phyloP scores from a whole-genome alignment of 306 rosid genomes.

The Alnus glutinosa region DNA sequence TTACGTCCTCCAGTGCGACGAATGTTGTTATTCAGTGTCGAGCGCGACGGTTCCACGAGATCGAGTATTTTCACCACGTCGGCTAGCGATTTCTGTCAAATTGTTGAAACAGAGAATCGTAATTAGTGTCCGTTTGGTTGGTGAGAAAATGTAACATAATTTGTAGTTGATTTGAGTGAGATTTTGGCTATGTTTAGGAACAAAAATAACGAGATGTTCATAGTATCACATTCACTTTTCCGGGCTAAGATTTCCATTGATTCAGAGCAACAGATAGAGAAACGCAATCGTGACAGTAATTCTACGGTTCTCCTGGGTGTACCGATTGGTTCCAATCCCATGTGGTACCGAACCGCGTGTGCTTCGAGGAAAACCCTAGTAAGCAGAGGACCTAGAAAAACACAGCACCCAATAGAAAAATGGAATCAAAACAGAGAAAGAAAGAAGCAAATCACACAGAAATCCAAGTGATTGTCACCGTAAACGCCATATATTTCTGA shows the following conservation, averaged over 20 bases:
- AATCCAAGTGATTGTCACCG: not conserved
- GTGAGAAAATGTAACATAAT: slow-evolving; percentile 2
- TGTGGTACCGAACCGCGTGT: slow-evolving; percentile 46
- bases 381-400: not conserved
- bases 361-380: slow-evolving; percentile 1
- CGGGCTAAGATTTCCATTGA: not conserved
- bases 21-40: slow-evolving; percentile 49
- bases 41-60: slow-evolving; percentile 57
- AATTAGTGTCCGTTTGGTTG: slow-evolving; percentile 6
- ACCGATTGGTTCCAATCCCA: slow-evolving; percentile 75
- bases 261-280: not conserved
- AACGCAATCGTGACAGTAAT: not conserved
- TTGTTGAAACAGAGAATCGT: not conserved
- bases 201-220: not conserved
- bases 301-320: slow-evolving; percentile 30
- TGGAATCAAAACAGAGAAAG: not conserved
- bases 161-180: not conserved
- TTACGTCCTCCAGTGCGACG: slow-evolving; percentile 44
- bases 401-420: not conserved
- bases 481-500: not conserved
- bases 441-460: not conserved
- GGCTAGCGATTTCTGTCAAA: slow-evolving; percentile 44
- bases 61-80: slow-evolving; percentile 54
- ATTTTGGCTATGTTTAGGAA: not conserved
- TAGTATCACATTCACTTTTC: not conserved